Conservation (phyloP, 805 yeast species). For the Candida hispaniensis region DNA sequence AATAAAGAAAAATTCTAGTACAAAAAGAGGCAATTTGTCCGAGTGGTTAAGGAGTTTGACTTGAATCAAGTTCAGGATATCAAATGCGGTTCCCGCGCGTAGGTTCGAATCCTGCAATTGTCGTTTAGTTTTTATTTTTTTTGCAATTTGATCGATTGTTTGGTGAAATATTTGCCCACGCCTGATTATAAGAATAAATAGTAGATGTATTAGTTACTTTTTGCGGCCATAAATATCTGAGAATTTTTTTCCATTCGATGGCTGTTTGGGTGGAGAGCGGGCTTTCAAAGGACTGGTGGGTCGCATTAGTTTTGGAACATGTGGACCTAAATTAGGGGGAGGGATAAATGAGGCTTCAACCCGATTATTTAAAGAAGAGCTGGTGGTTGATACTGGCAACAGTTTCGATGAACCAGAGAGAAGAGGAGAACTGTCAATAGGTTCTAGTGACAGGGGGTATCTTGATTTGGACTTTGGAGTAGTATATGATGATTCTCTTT, state of each 20-base stretch:
- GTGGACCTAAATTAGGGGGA: constrained; percentile 3
- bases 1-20: too few species aligned
- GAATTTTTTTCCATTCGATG: constrained; percentile 2
- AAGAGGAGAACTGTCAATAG: constrained; percentile 9
- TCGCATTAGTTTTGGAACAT: constrained; percentile 11
- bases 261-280: constrained; percentile 5
- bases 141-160: too few species aligned
- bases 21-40: too few species aligned
- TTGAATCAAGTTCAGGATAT: too few species aligned
- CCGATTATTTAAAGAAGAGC: constrained; percentile 1
- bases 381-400: constrained; percentile 3
- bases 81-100: too few species aligned
- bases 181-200: too few species aligned
- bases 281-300: constrained; percentile 9
- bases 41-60: too few species aligned
- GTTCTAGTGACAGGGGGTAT: constrained; percentile 1
- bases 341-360: constrained; percentile 5
- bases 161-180: too few species aligned
- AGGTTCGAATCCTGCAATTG: too few species aligned
- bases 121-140: too few species aligned
- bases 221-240: constrained; percentile 11
- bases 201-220: not conserved
- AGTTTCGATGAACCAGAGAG: not conserved
- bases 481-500: not conserved
- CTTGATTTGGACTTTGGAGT: not conserved